Evolutionary conservation across 345 rosid species (phyloP).

Genomic region (Hibiscus tridactylites): DNA sequence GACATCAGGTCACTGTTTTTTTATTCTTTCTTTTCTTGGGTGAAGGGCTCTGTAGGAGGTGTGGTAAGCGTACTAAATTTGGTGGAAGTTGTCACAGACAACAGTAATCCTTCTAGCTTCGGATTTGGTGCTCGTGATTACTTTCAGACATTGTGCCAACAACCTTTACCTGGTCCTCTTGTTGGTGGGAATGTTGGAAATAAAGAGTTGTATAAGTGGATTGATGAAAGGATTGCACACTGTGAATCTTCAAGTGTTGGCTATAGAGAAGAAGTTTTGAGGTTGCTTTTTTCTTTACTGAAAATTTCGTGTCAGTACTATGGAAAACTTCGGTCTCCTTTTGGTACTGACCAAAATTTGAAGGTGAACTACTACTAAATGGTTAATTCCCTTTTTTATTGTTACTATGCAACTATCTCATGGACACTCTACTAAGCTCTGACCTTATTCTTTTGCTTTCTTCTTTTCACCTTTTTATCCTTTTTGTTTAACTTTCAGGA

Average conservation of each 20-base stretch:
- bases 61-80: slow-evolving; percentile 61
- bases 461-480: background rate
- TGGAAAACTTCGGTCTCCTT: slow-evolving; percentile 95
- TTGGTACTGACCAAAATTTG: slow-evolving; percentile 49
- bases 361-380: slow-evolving; percentile 37
- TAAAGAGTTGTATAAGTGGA: slow-evolving; percentile 89
- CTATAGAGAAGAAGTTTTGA: slow-evolving; percentile 51
- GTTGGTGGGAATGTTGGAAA: slow-evolving; percentile 87
- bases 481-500: slow-evolving; percentile 38
- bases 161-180: slow-evolving; percentile 86
- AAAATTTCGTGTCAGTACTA: slow-evolving; percentile 87
- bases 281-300: slow-evolving; percentile 77
- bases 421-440: background rate
- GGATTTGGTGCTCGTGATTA: slow-evolving; percentile 45
- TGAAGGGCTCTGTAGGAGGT: slow-evolving; percentile 50
- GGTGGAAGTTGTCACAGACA: slow-evolving; percentile 60
- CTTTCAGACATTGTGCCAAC: slow-evolving; percentile 60
- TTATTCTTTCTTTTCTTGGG: background rate
- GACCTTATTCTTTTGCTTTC: background rate
- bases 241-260: slow-evolving; percentile 56
- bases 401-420: background rate
- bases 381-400: background rate
- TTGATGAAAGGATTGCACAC: slow-evolving; percentile 66
- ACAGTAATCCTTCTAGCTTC: slow-evolving; percentile 27
- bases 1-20: background rate